Conservation (phyloP, 1,139 yeast species). For the Lodderomyces orthopsilosis region DNA sequence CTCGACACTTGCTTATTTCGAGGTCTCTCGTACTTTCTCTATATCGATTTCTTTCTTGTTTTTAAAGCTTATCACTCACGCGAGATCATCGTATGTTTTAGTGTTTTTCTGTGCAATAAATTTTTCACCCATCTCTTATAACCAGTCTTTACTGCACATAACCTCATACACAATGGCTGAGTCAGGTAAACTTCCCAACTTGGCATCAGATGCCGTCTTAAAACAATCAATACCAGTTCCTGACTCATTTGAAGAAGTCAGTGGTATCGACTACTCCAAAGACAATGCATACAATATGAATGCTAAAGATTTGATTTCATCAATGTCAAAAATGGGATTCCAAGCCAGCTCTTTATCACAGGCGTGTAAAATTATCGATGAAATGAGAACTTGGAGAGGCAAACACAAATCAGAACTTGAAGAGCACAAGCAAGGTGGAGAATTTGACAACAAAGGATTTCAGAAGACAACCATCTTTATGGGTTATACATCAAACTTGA, state of each 20-base stretch:
- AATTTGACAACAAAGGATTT: constrained; percentile 74
- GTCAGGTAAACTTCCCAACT: constrained; percentile 44
- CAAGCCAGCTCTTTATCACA: constrained; percentile 84
- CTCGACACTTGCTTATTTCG: no score
- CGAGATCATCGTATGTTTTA: not conserved
- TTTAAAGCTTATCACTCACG: no score
- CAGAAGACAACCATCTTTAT: constrained; percentile 88
- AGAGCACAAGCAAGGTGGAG: constrained; percentile 70
- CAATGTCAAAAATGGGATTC: constrained; percentile 97
- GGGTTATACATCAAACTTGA: constrained; percentile 96
- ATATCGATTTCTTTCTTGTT: no score
- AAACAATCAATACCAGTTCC: constrained; percentile 87
- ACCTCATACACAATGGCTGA: constrained; percentile 4
- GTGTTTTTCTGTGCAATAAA: not conserved
- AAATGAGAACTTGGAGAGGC: constrained; percentile 94
- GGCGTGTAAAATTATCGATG: constrained; percentile 88
- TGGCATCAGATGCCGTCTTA: constrained; percentile 85
- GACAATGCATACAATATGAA: constrained; percentile 66
- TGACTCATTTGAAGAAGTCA: constrained; percentile 68
- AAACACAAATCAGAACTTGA: constrained; percentile 60
- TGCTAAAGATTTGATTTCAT: constrained; percentile 72
- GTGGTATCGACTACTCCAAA: constrained; percentile 84
- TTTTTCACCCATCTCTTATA: constrained; percentile 1
- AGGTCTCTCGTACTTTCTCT: no score
- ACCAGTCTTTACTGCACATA: not conserved